A percentile compares a stretch with the other conserved stretches of the same genome.
phyloP scores from a whole-genome alignment of 1,139 yeast genomes.

The Saccharomyces hybrid region DNA sequence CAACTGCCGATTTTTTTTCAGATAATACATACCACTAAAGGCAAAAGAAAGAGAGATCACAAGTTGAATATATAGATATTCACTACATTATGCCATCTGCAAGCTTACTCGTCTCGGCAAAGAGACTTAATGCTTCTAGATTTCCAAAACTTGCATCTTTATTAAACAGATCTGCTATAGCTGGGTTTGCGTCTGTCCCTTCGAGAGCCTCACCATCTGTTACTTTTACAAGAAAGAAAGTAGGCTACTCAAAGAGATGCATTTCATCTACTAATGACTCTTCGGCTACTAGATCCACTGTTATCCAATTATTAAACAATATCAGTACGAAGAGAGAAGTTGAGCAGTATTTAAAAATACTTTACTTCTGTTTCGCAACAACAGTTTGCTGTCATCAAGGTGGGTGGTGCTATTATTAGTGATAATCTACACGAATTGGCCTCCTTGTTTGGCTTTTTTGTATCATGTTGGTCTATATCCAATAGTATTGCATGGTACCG shows the following conservation, averaged over 20 bases:
- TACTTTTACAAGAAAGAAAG: conserved; percentile 13
- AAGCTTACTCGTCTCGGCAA: conserved; percentile 22
- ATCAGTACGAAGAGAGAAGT: conserved; percentile 97
- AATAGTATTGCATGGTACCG: conserved; percentile 94
- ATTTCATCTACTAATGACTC: conserved; percentile 24
- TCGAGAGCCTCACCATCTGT: conserved; percentile 6
- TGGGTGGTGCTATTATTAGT: conserved; percentile 97
- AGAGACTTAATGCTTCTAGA: conserved; percentile 17
- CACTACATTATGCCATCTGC: conserved; percentile 19
- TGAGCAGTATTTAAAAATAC: conserved; percentile 90
- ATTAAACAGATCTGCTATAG: conserved; percentile 9
- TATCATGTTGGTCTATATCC: conserved; percentile 98
- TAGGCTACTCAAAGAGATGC: conserved; percentile 24
- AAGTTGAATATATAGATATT: background rate
- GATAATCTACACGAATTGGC: conserved; percentile 90
- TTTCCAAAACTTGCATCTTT: conserved; percentile 16
- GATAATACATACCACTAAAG: background rate
- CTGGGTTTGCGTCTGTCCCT: background rate
- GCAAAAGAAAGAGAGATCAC: conserved; percentile 1
- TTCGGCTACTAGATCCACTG: conserved; percentile 71
- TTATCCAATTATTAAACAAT: conserved; percentile 85
- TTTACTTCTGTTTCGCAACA: conserved; percentile 93
- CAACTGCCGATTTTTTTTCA: background rate
- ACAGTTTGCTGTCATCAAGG: conserved; percentile 96
- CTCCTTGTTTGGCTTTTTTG: conserved; percentile 88